A percentile compares a stretch with the other conserved stretches of the same genome.
These are phyloP conservation scores for Boletus sensibilis DNA, from an alignment of 768 basidiomycete species.

Conservation along the genomic window DNA sequence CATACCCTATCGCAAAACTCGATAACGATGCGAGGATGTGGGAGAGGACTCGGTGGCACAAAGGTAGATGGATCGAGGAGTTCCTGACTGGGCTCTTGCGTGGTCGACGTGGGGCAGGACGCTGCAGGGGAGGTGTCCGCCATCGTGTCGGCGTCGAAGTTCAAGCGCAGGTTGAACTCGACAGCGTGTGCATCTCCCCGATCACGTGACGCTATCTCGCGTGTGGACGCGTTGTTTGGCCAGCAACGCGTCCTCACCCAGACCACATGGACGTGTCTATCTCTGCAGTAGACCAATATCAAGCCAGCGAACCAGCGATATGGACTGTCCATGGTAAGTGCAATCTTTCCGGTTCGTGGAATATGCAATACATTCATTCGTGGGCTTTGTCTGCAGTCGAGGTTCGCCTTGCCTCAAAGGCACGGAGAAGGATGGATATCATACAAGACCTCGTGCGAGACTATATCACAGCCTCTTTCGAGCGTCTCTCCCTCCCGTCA, in stretches of 20 bases:
- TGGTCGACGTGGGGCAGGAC: slow-evolving; percentile 7
- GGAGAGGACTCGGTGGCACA: slow-evolving; percentile 48
- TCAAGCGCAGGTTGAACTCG: not conserved
- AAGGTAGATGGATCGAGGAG: slow-evolving; percentile 52
- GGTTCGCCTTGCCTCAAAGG: slow-evolving; percentile 67
- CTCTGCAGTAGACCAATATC: not conserved
- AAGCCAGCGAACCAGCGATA: slow-evolving; percentile 21
- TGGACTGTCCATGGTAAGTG: slow-evolving; percentile 69
- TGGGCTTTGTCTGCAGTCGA: slow-evolving; percentile 55
- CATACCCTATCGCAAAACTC: slow-evolving; percentile 92
- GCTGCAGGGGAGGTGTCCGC: slow-evolving; percentile 16
- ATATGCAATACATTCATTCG: not conserved
- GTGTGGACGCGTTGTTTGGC: slow-evolving; percentile 55
- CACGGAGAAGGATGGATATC: slow-evolving; percentile 74
- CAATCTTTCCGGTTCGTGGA: not conserved
- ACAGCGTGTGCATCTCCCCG: not conserved
- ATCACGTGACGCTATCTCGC: slow-evolving; percentile 35
- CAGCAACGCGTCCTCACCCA: slow-evolving; percentile 16
- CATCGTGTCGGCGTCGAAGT: slow-evolving; percentile 16
- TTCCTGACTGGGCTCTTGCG: slow-evolving; percentile 16
- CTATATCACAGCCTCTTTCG: slow-evolving; percentile 55
- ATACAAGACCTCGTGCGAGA: slow-evolving; percentile 63
- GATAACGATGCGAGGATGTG: slow-evolving; percentile 65
- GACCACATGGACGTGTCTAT: slow-evolving; percentile 14
- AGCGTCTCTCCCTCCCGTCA: slow-evolving; percentile 68